Evolutionary conservation across 441 rosid genomes (phyloP).

Genomic region (Melastoma candidum): DNA sequence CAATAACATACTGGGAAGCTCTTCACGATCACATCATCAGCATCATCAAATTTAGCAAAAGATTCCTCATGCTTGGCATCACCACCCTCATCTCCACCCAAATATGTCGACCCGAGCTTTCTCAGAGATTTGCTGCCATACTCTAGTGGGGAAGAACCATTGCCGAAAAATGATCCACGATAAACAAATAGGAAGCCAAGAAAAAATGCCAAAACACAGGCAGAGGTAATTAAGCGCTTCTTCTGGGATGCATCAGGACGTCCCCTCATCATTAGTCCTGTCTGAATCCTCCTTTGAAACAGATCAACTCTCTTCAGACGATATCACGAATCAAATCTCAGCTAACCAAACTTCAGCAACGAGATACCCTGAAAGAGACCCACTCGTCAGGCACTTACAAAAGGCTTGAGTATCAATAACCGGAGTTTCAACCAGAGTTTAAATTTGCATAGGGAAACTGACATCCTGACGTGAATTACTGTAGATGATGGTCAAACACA

Average conservation of each 20-base stretch:
- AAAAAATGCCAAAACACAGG: conserved; percentile 32
- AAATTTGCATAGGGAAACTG: no score
- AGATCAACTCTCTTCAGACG: background rate
- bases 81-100: conserved; percentile 70
- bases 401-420: no score
- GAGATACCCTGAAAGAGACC: conserved; percentile 1
- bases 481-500: no score
- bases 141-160: conserved; percentile 66
- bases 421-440: no score
- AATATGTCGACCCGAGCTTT: conserved; percentile 85
- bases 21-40: conserved; percentile 43
- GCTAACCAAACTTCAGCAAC: conserved; percentile 5
- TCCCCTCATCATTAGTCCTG: conserved; percentile 41
- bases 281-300: conserved; percentile 9
- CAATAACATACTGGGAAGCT: conserved; percentile 77
- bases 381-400: no score
- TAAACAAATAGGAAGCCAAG: conserved; percentile 47
- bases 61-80: conserved; percentile 49
- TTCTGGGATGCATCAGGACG: conserved; percentile 66
- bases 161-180: conserved; percentile 51
- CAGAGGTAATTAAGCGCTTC: conserved; percentile 39
- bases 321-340: background rate
- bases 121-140: conserved; percentile 81
- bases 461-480: no score
- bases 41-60: conserved; percentile 42